Evolutionary conservation across 2,329 filamentous ascomycete genomes (phyloP), one percentile per base, ranked within the genome.

Genomic region (Colletotrichum limetticola): DNA sequence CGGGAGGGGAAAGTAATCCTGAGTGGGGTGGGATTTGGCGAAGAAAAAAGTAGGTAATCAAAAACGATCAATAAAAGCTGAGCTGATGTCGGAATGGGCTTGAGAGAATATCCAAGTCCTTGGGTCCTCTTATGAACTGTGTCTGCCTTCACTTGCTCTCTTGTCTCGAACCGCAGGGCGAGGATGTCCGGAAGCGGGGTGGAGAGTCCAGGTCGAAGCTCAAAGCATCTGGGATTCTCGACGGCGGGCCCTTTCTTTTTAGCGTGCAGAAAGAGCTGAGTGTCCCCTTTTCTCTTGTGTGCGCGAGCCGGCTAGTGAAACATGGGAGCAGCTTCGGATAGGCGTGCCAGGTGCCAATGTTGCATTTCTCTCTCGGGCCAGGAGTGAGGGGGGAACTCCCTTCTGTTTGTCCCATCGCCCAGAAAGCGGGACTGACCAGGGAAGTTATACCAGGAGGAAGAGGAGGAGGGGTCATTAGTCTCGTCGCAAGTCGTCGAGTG

Each of bases 161-260:
- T 55, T 55, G 28, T 57, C 32, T 68, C 5, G 66, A 64, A 24
- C 58, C 35, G 60, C 61, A 56, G 32, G 56, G 68, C 53, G 60
- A 70, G 42, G 60, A 46, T 49, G 71, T 69, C 71, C 61, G 61
- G 66, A 73, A 71, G 67, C 60, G 60, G 66, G 66, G 70, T 73
- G 71, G 71, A 73, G 61, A 71, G 71, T 46, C 52, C 52, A 65
- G 49, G 60, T 66, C 35, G 71, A 73, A 73, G 71, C 66, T 73
- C 66, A 73, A 61, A 66, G 58, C 71, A 73, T 65, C 56, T 55
- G 57, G 56, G 52, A 72, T 35, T 73, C 56, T 68, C 61, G 71
- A 66, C 49, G 71, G 71, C 71, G 66, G 66, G 61, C 71, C 71
- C 67, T 71, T 60, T 73, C 67, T 71, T 73, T 72, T 71, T 73